A percentile compares a stretch with the other conserved stretches of the same genome.
Evolutionary conservation across 73 alveolate genomes (phyloP).

Genomic region (Tetrahymena thermophila): DNA sequence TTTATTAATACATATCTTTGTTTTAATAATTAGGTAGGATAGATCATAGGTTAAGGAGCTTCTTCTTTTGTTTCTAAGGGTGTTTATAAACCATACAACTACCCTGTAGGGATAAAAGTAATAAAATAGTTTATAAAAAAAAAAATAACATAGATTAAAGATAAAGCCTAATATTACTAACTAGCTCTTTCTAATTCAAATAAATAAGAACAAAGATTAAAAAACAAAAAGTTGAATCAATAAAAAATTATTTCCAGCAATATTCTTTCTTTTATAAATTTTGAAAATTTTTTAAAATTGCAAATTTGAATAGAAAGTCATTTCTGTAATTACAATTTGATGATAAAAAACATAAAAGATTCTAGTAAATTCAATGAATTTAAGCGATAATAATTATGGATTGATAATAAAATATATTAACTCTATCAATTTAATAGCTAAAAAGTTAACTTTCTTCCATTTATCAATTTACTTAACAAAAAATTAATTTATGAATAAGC

Average conservation of each 20-base stretch:
- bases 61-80: constrained; percentile 54
- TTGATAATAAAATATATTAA: too few relatives aligned
- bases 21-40: constrained; percentile 2
- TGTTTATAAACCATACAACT: constrained; percentile 37
- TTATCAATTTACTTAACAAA: too few relatives aligned
- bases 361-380: too few relatives aligned
- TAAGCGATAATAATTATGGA: too few relatives aligned
- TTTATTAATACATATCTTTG: neutral
- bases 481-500: too few relatives aligned
- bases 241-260: neutral
- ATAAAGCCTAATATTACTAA: neutral
- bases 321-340: neutral
- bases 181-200: neutral
- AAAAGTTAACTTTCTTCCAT: too few relatives aligned
- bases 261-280: neutral
- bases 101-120: constrained; percentile 48
- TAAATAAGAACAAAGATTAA: neutral
- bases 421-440: too few relatives aligned
- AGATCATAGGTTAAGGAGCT: constrained; percentile 54
- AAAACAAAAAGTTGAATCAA: neutral
- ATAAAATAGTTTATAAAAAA: neutral
- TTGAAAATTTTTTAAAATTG: too few relatives aligned
- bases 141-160: neutral
- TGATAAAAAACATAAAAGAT: too few relatives aligned
- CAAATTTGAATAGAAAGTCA: neutral